Conservation (phyloP, 352 stramenopile species). For the Phytophthora niederhauseri region DNA sequence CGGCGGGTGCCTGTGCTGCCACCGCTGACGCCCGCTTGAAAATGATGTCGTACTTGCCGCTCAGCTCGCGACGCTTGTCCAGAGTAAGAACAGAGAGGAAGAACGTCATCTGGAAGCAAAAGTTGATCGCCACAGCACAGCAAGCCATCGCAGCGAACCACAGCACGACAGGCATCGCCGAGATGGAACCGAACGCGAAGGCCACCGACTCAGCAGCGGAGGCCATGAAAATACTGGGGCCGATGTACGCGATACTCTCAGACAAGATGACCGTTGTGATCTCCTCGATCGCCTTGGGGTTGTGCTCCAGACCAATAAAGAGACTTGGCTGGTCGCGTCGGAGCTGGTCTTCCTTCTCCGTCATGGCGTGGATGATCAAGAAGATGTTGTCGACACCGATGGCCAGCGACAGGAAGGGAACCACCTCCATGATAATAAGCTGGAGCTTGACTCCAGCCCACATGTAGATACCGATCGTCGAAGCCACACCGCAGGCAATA, state of each 20-base stretch:
- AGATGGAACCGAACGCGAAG: slow-evolving; percentile 68
- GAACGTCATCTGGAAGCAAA: slow-evolving; percentile 67
- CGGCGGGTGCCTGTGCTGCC: slow-evolving; percentile 9
- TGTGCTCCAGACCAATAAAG: slow-evolving; percentile 50
- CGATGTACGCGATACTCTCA: slow-evolving; percentile 53
- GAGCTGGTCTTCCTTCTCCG: slow-evolving; percentile 50
- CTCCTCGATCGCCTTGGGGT: slow-evolving; percentile 43
- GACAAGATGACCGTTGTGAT: slow-evolving; percentile 47
- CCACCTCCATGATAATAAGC: slow-evolving; percentile 75
- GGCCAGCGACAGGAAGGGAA: slow-evolving; percentile 68
- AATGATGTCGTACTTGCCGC: slow-evolving; percentile 57
- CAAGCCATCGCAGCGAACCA: slow-evolving; percentile 72
- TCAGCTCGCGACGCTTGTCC: slow-evolving; percentile 67
- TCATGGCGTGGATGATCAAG: slow-evolving; percentile 65
- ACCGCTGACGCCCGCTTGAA: slow-evolving; percentile 39
- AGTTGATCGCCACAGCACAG: slow-evolving; percentile 64
- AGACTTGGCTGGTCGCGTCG: slow-evolving; percentile 39
- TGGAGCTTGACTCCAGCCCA: slow-evolving; percentile 66
- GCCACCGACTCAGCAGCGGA: slow-evolving; percentile 57
- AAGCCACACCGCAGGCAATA: slow-evolving; percentile 61
- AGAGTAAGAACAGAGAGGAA: slow-evolving; percentile 62
- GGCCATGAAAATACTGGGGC: slow-evolving; percentile 71
- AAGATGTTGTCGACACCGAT: slow-evolving; percentile 82
- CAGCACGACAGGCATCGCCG: slow-evolving; percentile 63
- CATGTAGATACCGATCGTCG: slow-evolving; percentile 71